phyloP scores from a whole-genome alignment of 2,329 filamentous ascomycete genomes.

The Neonectria hederae region DNA sequence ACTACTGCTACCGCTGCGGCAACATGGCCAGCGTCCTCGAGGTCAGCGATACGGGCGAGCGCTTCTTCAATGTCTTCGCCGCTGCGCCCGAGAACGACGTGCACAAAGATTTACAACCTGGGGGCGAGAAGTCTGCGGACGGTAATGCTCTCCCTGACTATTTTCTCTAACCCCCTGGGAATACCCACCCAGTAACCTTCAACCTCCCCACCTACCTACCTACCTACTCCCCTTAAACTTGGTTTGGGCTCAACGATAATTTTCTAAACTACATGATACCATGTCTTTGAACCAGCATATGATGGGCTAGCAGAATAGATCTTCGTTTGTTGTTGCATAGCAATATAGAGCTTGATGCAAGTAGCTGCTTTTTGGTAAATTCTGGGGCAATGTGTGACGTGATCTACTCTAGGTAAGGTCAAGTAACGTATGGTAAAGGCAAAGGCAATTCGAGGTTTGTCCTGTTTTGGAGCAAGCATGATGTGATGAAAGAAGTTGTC shows the following conservation, averaged over 20 bases:
- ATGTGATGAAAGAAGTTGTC: constrained; percentile 34
- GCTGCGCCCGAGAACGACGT: constrained; percentile 95
- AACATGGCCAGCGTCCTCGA: constrained; percentile 98
- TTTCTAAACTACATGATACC: constrained; percentile 37
- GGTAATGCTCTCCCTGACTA: constrained; percentile 73
- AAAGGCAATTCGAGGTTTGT: constrained; percentile 17
- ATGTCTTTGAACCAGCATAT: constrained; percentile 34
- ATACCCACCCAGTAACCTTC: background rate
- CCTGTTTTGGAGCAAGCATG: constrained; percentile 27
- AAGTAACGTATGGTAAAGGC: constrained; percentile 21
- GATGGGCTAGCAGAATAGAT: constrained; percentile 27
- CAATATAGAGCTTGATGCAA: constrained; percentile 39
- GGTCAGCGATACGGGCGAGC: constrained; percentile 90
- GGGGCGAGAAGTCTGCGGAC: constrained; percentile 75
- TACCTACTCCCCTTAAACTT: constrained; percentile 15
- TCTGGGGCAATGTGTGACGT: constrained; percentile 17
- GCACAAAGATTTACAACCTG: constrained; percentile 84
- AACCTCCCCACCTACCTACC: constrained; percentile 4
- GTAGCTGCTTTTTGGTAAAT: constrained; percentile 24
- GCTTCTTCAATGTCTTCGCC: constrained; percentile 98
- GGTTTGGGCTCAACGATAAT: constrained; percentile 33
- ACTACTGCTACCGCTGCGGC: constrained; percentile 94
- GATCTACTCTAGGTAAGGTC: constrained; percentile 23
- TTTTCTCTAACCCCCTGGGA: constrained; percentile 64
- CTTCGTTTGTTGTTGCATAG: constrained; percentile 36